Evolutionary conservation across 495 filamentous ascomycete genomes (phyloP).

Genomic region (Talaromyces stipitatus): DNA sequence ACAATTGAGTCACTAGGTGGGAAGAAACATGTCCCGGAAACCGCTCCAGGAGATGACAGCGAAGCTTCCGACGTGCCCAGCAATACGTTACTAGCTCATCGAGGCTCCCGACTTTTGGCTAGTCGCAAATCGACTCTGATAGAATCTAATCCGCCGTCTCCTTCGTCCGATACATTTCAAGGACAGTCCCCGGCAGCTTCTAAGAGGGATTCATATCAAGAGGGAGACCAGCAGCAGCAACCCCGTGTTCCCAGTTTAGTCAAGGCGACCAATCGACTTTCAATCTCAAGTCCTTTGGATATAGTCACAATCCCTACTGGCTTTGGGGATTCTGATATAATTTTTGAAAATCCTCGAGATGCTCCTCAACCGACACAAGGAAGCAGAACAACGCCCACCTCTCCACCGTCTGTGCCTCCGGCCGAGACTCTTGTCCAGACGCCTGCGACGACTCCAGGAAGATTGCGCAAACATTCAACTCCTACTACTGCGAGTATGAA

Average conservation of each 20-base stretch:
- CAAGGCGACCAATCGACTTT: neutral
- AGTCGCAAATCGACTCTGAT: neutral
- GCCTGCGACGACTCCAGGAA: neutral
- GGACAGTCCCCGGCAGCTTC: neutral
- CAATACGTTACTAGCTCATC: neutral
- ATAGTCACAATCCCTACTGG: neutral
- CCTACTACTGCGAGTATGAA: neutral
- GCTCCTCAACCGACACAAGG: neutral
- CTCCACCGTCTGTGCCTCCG: neutral
- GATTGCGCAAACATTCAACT: neutral
- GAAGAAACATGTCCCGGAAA: conserved; percentile 54
- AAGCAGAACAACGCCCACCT: neutral
- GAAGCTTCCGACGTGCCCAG: neutral
- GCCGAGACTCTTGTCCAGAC: neutral
- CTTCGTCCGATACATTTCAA: neutral
- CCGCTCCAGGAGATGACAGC: conserved; percentile 23
- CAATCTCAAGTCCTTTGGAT: neutral
- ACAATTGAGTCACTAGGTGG: conserved; percentile 65
- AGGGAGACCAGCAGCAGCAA: neutral
- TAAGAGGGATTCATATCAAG: neutral
- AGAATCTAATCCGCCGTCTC: neutral
- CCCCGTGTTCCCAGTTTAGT: neutral
- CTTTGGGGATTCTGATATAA: neutral
- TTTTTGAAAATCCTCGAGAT: conserved; percentile 4
- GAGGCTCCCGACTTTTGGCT: neutral